phyloP scores from a whole-genome alignment of 495 filamentous ascomycete genomes.

The Zalerion maritima region DNA sequence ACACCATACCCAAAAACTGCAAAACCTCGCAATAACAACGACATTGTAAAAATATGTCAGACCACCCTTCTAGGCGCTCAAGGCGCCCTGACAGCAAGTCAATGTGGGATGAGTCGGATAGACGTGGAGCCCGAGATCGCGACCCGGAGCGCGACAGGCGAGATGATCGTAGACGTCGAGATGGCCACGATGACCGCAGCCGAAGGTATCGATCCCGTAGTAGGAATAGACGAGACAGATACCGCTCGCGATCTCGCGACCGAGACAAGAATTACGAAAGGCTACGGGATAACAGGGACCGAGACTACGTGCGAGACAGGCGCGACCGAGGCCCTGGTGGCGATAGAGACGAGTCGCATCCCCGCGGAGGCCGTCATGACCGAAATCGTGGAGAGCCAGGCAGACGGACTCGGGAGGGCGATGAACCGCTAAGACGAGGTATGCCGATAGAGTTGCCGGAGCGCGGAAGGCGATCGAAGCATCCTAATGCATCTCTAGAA shows the following conservation, averaged over 20 bases:
- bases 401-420: constrained; percentile 5
- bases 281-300: constrained; percentile 19
- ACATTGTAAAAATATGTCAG: too few species aligned
- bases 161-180: constrained; percentile 13
- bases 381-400: constrained; percentile 6
- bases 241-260: constrained; percentile 21
- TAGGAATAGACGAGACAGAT: constrained; percentile 16
- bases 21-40: too few species aligned
- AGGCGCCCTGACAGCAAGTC: constrained; percentile 27
- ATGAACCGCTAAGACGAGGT: constrained; percentile 1
- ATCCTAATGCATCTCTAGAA: constrained; percentile 2
- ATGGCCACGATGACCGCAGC: constrained; percentile 2
- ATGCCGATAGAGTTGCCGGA: constrained; percentile 22
- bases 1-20: too few species aligned
- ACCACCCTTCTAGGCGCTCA: constrained; percentile 15
- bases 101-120: constrained; percentile 26
- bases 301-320: constrained; percentile 9
- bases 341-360: constrained; percentile 2
- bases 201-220: constrained; percentile 9
- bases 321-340: constrained; percentile 11
- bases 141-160: constrained; percentile 17
- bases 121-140: constrained; percentile 2
- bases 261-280: constrained; percentile 19
- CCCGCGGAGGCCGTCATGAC: constrained; percentile 6
- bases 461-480: constrained; percentile 14